These are phyloP conservation scores for Adiantum capillusveneris DNA, from an alignment of 75 land plant genomes.

Conservation along the genomic window DNA sequence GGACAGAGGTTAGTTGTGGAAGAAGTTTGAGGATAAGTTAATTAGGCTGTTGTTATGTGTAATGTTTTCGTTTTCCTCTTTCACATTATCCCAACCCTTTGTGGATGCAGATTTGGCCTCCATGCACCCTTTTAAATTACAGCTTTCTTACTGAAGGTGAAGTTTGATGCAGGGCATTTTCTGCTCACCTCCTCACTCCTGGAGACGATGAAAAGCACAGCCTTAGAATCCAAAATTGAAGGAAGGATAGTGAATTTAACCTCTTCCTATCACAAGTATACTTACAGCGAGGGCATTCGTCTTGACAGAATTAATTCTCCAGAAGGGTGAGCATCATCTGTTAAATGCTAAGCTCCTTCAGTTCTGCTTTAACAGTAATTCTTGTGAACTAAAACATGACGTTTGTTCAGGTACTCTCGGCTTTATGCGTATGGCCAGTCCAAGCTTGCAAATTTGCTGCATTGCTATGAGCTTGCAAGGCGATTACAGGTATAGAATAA, in stretches of 20 bases:
- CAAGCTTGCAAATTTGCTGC: conserved; percentile 26
- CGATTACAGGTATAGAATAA: conserved; percentile 9
- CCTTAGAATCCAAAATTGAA: conserved; percentile 26
- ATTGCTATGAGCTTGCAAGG: conserved; percentile 17
- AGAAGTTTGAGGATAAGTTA: no score
- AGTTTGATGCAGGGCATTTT: conserved; percentile 71
- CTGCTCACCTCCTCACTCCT: conserved; percentile 48
- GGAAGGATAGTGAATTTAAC: conserved; percentile 56
- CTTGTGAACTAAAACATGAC: no score
- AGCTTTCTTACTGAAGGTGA: no score
- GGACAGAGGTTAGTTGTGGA: no score
- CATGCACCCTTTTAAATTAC: no score
- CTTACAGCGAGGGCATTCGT: conserved; percentile 38
- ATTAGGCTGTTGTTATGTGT: no score
- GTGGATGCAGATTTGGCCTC: no score
- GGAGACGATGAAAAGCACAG: conserved; percentile 54
- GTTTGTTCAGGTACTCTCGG: conserved; percentile 9
- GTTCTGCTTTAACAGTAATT: no score
- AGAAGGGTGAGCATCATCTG: conserved; percentile 22
- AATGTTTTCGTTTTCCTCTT: no score
- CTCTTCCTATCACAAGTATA: conserved; percentile 35
- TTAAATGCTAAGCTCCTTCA: no score
- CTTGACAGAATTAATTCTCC: conserved; percentile 35
- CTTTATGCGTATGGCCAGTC: conserved; percentile 18
- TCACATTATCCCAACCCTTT: no score